Base-by-base conservation (phyloP, 2,329 filamentous ascomycete species). In the Arachnopeziza araneosa region DNA sequence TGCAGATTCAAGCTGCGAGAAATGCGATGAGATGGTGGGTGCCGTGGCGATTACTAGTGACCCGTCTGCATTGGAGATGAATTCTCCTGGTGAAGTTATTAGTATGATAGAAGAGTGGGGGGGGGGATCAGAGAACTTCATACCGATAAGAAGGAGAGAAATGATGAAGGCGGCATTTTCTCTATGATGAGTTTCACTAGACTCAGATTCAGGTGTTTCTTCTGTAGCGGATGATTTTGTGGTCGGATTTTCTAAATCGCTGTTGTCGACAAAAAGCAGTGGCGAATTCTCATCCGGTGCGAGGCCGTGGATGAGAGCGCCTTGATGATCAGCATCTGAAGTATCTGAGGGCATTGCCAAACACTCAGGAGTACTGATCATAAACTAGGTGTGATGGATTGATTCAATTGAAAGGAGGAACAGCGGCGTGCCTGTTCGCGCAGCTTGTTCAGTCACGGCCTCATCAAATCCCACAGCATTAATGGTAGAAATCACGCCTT, bases 21-120 rank as follows among this genome's bases (percentile, higher is more conserved):
- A 87, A 58, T 87, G 80, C 10, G 84, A 87, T 0, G 83, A 81
- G 56, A 87, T 85, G 2, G 76, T 76, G 0, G 82, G 81, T 60
- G 88, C 83, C 0, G 87, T 88, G 0, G 88, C 87, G 32, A 91
- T 74, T 0, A 91, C 80, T 0, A 91, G 75, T 1, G 84, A 86
- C 0, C 76, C 74, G 67, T 91, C 88, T n/a, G 83, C 81, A 58
- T 86, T 85, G 6, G 82, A 81, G 14, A 89, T 81, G 65, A 91
- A 89, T 14, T 87, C 83, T 10, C 83, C 36, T 44, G 12, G 36
- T 12, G 36, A 12, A 44, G 26, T 14, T 19, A 19, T 44, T 44
- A 44, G 36, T 44, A 44, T 5, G 36, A 12, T 3, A 3, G 17
- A 4, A 44, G 17, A 44, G 36, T 14, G 6, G 17, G 5, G 36